These are phyloP conservation scores for Eucalyptus dawsonii DNA, from an alignment of 345 rosid genomes.

Conservation along the genomic window DNA sequence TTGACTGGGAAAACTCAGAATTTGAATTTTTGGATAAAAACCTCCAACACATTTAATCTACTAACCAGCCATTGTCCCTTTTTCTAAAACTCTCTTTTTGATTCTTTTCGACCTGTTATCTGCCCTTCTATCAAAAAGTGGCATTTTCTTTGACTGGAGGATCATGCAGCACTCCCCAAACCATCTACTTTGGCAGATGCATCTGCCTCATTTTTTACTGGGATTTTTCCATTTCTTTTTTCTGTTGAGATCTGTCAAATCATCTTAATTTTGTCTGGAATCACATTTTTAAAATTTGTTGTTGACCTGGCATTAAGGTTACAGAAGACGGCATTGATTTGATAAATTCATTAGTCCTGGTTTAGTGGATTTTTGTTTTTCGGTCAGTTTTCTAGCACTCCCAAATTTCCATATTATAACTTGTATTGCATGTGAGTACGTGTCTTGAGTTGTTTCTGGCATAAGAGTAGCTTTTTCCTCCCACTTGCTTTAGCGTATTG, in stretches of 20 bases:
- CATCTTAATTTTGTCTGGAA: neutral
- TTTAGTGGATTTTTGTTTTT: neutral
- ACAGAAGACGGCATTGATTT: neutral
- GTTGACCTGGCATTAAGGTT: neutral
- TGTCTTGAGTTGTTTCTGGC: neutral
- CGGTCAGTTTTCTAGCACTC: neutral
- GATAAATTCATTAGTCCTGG: neutral
- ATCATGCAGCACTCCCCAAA: neutral
- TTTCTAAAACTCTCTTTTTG: neutral
- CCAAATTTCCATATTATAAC: neutral
- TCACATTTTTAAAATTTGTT: neutral
- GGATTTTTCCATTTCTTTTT: neutral
- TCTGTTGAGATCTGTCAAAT: neutral
- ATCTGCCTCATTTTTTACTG: neutral
- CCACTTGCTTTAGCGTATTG: neutral
- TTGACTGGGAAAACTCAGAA: neutral
- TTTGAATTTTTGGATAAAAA: neutral
- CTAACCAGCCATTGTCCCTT: neutral
- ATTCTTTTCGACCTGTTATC: neutral
- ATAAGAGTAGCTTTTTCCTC: neutral
- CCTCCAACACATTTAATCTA: neutral
- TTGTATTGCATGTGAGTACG: neutral
- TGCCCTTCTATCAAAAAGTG: neutral
- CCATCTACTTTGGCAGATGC: neutral
- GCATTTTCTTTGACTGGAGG: neutral